Evolutionary conservation across 2,329 filamentous ascomycete genomes (phyloP).

Genomic region (Pseudocercospora fuligena): DNA sequence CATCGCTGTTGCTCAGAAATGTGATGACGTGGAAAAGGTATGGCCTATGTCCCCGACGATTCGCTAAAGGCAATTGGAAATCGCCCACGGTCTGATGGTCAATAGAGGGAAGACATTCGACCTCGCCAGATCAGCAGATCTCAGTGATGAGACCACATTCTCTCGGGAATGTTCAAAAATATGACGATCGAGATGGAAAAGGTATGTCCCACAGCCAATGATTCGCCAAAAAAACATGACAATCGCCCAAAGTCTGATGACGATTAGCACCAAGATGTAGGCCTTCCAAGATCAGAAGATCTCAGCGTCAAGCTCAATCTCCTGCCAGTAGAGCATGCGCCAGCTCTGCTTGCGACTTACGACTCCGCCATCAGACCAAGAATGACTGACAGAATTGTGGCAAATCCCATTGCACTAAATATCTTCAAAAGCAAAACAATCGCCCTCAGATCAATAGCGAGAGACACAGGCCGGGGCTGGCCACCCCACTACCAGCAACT

Average conservation of each 20-base stretch:
- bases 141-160: too few relatives aligned
- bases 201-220: neutral
- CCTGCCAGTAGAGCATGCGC: neutral
- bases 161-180: too few relatives aligned
- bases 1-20: too few relatives aligned
- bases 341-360: neutral
- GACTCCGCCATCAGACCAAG: neutral
- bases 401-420: neutral
- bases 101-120: too few relatives aligned
- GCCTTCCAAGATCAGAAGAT: neutral
- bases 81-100: too few relatives aligned
- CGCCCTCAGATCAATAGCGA: neutral
- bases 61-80: too few relatives aligned
- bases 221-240: neutral
- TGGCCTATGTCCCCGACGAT: too few relatives aligned
- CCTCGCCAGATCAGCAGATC: too few relatives aligned
- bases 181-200: too few relatives aligned
- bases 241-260: neutral
- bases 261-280: neutral
- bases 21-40: too few relatives aligned
- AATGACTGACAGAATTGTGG: neutral
- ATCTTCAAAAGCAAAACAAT: neutral
- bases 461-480: too few relatives aligned
- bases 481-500: too few relatives aligned
- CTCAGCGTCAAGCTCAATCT: neutral